phyloP scores from a whole-genome alignment of 2,329 filamentous ascomycete species.

The Penicillium sp. region DNA sequence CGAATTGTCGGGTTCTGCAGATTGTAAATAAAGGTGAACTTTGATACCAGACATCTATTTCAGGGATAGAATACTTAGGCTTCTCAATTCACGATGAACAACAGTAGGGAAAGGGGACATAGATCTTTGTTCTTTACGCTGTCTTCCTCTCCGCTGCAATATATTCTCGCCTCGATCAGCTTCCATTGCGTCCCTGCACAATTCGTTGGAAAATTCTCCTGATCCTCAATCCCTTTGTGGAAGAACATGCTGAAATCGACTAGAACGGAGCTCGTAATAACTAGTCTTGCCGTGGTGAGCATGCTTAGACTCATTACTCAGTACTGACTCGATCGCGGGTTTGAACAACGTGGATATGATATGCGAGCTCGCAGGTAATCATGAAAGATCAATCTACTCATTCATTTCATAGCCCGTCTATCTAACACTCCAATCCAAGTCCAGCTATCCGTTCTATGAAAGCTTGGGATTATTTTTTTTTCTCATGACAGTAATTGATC shows the following conservation, averaged over 20 bases:
- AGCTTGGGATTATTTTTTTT: constrained; percentile 9
- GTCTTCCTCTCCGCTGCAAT: neutral
- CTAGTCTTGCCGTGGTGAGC: too few relatives aligned
- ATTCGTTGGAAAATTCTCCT: neutral
- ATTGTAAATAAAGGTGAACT: constrained; percentile 1
- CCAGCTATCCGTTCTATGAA: neutral
- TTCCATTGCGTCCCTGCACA: neutral
- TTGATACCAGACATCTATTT: neutral
- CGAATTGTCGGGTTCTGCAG: neutral
- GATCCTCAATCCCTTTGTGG: too few relatives aligned
- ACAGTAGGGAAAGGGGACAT: neutral
- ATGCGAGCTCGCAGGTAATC: too few relatives aligned
- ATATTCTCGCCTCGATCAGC: neutral
- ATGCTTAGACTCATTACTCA: too few relatives aligned
- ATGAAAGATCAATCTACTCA: constrained; percentile 2
- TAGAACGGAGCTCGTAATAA: too few relatives aligned
- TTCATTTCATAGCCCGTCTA: constrained; percentile 11
- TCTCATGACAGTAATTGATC: constrained; percentile 16
- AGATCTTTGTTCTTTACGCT: neutral
- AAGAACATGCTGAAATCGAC: too few relatives aligned
- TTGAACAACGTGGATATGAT: too few relatives aligned
- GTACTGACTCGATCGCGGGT: too few relatives aligned
- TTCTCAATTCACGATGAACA: neutral
- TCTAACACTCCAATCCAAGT: constrained; percentile 7
- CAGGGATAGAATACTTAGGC: neutral